Percentiles rank a stretch among this genome's conserved stretches.
Evolutionary conservation across 1,284 basidiomycete species (phyloP).

Genomic region (Cryptococcus sp.): DNA sequence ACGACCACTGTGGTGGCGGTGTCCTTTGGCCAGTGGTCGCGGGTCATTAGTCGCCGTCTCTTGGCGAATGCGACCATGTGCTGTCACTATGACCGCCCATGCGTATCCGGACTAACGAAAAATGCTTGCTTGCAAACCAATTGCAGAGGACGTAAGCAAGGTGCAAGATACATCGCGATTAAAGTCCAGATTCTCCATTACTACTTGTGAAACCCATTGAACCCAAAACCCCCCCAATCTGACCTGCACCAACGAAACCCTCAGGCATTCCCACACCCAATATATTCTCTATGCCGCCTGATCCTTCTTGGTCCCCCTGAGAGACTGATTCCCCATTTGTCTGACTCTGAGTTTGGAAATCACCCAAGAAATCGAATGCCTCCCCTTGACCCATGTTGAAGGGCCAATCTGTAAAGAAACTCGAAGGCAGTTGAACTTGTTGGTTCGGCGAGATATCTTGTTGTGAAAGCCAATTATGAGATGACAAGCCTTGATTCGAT

Average conservation of each 20-base stretch:
- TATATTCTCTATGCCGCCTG: not conserved
- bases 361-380: constrained; percentile 34
- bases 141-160: no score
- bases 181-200: no score
- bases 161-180: no score
- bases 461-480: constrained; percentile 1
- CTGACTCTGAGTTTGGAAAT: not conserved
- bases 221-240: not conserved
- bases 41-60: no score
- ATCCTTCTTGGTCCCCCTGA: not conserved
- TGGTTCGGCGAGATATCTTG: not conserved
- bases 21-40: no score
- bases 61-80: no score
- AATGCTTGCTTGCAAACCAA: no score
- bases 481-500: no score
- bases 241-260: not conserved
- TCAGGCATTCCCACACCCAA: not conserved
- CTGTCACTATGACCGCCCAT: no score
- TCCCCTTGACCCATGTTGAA: constrained; percentile 28
- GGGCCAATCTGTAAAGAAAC: constrained; percentile 32
- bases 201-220: not conserved
- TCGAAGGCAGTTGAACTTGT: constrained; percentile 26
- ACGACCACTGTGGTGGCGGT: no score
- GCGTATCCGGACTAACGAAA: no score
- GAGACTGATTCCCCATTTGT: not conserved